A percentile compares a stretch with the other conserved stretches of the same genome.
These are phyloP conservation scores for Stentor roeselii DNA, from an alignment of 73 alveolate species.

Conservation along the genomic window DNA sequence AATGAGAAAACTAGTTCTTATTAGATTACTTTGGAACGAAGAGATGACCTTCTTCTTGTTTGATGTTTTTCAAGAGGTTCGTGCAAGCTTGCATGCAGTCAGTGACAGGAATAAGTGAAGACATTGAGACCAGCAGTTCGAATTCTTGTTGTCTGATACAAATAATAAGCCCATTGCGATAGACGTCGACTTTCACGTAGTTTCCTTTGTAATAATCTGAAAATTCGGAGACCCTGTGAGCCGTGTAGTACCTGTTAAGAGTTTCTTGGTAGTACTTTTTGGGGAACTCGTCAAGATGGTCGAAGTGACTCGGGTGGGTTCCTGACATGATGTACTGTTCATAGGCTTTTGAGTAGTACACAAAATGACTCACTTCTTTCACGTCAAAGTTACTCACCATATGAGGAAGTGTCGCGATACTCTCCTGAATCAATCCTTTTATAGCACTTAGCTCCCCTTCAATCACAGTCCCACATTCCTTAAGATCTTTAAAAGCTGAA, in stretches of 20 bases:
- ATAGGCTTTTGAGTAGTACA: not conserved
- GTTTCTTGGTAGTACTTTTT: not conserved
- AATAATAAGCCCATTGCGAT: not conserved
- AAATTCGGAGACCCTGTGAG: not conserved
- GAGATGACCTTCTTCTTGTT: constrained; percentile 2
- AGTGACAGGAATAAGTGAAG: not conserved
- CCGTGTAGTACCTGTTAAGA: not conserved
- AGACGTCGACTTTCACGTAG: not conserved
- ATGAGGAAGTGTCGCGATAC: not conserved
- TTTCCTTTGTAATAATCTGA: constrained; percentile 13
- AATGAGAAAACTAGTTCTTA: no score
- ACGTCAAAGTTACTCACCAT: not conserved
- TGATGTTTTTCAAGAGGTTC: not conserved
- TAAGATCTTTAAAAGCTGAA: constrained; percentile 23
- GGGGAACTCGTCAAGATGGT: not conserved
- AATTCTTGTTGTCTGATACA: constrained; percentile 15
- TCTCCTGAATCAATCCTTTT: not conserved
- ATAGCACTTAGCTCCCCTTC: not conserved
- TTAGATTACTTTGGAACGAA: not conserved
- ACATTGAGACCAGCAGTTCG: not conserved
- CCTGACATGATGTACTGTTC: constrained; percentile 16
- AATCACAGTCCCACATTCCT: not conserved
- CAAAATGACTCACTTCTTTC: not conserved
- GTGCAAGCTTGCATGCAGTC: not conserved
- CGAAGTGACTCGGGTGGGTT: not conserved